Evolutionary conservation across 768 basidiomycete species (phyloP).

Genomic region (Hygrophorus pudorinus): DNA sequence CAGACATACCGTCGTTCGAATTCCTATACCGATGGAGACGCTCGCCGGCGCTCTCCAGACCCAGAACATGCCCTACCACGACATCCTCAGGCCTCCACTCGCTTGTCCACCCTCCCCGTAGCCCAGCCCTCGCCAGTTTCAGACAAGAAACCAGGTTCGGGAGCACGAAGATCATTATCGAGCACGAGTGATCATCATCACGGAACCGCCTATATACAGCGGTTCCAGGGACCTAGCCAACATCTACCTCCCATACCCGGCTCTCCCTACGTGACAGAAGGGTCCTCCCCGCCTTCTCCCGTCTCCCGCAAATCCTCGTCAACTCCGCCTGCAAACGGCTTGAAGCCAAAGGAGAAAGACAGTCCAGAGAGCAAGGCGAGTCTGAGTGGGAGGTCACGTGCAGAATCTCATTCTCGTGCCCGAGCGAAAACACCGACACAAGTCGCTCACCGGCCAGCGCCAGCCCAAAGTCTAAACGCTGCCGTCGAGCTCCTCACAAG

Average conservation of each 20-base stretch:
- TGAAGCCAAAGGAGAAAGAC: slow-evolving; percentile 16
- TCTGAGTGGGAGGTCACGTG: slow-evolving; percentile 14
- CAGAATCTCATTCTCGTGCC: slow-evolving; percentile 34
- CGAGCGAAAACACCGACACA: slow-evolving; percentile 47
- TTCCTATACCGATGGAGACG: too few species aligned
- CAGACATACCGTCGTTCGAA: too few species aligned
- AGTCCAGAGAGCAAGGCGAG: slow-evolving; percentile 20
- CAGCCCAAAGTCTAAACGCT: slow-evolving; percentile 63
- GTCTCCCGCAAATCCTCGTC: slow-evolving; percentile 31
- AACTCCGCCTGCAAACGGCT: slow-evolving; percentile 13
- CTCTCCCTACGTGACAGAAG: slow-evolving; percentile 58
- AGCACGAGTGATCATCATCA: slow-evolving; percentile 14
- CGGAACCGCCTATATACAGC: neutral
- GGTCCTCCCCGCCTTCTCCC: slow-evolving; percentile 47
- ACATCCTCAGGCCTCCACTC: too few species aligned
- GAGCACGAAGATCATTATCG: slow-evolving; percentile 21
- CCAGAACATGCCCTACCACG: too few species aligned
- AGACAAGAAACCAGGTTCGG: neutral
- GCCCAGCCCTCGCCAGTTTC: neutral
- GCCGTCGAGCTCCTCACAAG: slow-evolving; percentile 55
- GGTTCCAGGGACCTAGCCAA: slow-evolving; percentile 19
- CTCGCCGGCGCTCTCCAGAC: too few species aligned
- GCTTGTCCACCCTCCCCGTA: neutral
- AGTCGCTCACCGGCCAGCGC: slow-evolving; percentile 42
- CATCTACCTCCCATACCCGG: slow-evolving; percentile 58